phyloP scores from a whole-genome alignment of 306 rosid genomes.

The Lathyrus oleraceus region DNA sequence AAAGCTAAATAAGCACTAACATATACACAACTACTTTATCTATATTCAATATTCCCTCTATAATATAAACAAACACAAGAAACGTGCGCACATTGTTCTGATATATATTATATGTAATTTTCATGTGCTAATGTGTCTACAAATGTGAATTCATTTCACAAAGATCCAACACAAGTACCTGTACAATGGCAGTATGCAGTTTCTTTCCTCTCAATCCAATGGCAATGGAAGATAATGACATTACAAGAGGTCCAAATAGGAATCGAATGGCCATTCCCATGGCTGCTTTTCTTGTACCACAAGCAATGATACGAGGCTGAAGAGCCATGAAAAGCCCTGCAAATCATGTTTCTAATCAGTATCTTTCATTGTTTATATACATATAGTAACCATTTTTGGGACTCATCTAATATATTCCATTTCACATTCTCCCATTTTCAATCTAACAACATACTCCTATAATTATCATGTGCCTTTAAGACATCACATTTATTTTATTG shows the following conservation, averaged over 20 bases:
- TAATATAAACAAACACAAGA: background rate
- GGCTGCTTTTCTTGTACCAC: conserved; percentile 77
- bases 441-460: background rate
- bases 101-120: background rate
- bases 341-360: conserved; percentile 8
- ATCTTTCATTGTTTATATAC: conserved; percentile 27
- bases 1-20: background rate
- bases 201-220: conserved; percentile 76
- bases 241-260: conserved; percentile 85
- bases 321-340: conserved; percentile 96
- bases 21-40: background rate
- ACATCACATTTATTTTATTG: conserved; percentile 29
- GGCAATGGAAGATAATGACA: conserved; percentile 83
- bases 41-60: conserved; percentile 4
- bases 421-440: conserved; percentile 24
- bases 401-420: conserved; percentile 32
- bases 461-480: conserved; percentile 23
- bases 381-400: conserved; percentile 32
- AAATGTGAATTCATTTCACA: background rate
- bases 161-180: conserved; percentile 46
- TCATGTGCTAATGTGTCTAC: conserved; percentile 27
- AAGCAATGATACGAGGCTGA: conserved; percentile 89
- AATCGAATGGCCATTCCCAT: conserved; percentile 86
- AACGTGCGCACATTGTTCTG: background rate
- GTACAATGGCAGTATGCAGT: conserved; percentile 85